These are phyloP conservation scores for Solanum gracilifrons DNA, from an alignment of 257 asterid species.

Conservation along the genomic window DNA sequence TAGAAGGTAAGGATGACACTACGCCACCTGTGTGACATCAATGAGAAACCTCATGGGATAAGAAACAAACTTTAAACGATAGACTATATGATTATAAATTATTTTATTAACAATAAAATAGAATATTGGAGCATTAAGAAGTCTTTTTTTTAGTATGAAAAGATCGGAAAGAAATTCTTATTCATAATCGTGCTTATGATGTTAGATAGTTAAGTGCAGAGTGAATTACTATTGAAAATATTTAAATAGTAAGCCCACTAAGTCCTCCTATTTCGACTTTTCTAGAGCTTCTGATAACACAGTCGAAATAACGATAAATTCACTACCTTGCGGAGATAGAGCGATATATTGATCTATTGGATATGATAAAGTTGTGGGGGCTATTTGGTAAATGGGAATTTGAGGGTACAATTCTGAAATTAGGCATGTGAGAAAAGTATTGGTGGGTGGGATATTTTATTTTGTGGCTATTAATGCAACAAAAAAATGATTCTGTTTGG, in stretches of 20 bases:
- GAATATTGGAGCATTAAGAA: accelerated
- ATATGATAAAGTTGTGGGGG: not conserved
- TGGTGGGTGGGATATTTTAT: not conserved
- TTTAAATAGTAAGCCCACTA: too few species aligned
- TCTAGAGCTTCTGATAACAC: too few species aligned
- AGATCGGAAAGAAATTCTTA: accelerated
- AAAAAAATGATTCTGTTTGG: not conserved
- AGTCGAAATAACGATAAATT: accelerated
- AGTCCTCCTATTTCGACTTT: not conserved
- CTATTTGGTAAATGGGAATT: not conserved
- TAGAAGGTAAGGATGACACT: not conserved
- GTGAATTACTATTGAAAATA: too few species aligned
- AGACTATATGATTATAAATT: too few species aligned
- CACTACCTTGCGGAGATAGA: accelerated
- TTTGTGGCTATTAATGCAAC: not conserved
- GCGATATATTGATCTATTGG: not conserved
- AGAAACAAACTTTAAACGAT: not conserved
- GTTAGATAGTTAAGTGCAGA: not conserved
- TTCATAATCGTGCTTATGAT: too few species aligned
- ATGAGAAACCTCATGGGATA: not conserved
- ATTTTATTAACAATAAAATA: too few species aligned
- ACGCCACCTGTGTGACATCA: not conserved
- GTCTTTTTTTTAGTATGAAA: not conserved
- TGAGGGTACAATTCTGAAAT: not conserved
- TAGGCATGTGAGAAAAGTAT: not conserved